A percentile compares a stretch with the other conserved stretches of the same genome.
Evolutionary conservation across 148 eudicot genomes (phyloP).

Genomic region (Mesembryanthemum crystallinum): DNA sequence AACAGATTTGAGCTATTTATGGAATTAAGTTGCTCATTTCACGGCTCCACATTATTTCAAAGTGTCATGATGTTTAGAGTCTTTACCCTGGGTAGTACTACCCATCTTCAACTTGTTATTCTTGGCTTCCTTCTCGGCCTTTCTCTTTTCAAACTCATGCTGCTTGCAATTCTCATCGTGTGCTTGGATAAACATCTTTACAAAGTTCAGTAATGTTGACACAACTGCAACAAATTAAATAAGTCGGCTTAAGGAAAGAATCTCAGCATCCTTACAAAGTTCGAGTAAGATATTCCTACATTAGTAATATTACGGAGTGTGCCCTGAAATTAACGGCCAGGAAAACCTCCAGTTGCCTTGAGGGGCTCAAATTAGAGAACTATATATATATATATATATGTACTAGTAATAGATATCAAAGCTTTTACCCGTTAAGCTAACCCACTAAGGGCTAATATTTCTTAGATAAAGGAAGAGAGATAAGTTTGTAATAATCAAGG

Average conservation of each 20-base stretch:
- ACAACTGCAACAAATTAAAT: constrained; percentile 49
- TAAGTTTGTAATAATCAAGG: too few relatives aligned
- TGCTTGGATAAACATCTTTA: constrained; percentile 67
- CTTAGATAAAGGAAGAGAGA: too few relatives aligned
- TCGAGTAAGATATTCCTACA: too few relatives aligned
- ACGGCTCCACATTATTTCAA: constrained; percentile 14
- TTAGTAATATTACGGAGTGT: too few relatives aligned
- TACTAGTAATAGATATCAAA: too few relatives aligned
- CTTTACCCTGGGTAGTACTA: constrained; percentile 25
- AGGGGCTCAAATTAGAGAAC: too few relatives aligned
- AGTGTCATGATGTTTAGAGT: constrained; percentile 19
- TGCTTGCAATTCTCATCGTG: constrained; percentile 81
- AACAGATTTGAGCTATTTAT: constrained; percentile 8
- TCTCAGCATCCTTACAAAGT: not conserved
- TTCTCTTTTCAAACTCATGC: constrained; percentile 74
- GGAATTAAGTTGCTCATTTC: constrained; percentile 14
- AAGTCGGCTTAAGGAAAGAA: not conserved
- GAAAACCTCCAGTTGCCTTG: too few relatives aligned
- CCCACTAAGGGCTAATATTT: too few relatives aligned
- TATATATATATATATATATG: too few relatives aligned
- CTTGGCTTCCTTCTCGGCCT: constrained; percentile 69
- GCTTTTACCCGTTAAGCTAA: too few relatives aligned
- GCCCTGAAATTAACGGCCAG: too few relatives aligned
- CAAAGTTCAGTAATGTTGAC: constrained; percentile 73
- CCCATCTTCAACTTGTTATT: constrained; percentile 47